Percentiles rank a stretch among this genome's conserved stretches.
Conservation (phyloP, 208 protist species). For the Lotmaria passim region DNA sequence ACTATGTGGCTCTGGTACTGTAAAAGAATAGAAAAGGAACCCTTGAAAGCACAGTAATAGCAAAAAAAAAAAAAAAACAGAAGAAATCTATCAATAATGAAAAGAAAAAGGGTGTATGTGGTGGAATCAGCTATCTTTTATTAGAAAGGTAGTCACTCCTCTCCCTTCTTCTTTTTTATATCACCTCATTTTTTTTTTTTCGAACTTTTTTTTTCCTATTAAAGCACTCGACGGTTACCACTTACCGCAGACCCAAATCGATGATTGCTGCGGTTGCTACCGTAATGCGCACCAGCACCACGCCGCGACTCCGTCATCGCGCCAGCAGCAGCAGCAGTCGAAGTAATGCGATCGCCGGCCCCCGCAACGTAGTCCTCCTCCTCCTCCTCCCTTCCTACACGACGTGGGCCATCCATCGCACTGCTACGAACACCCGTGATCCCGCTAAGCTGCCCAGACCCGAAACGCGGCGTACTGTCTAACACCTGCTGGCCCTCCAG, state of each 20-base stretch:
- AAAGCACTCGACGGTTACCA: neutral
- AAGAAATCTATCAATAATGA: too few species aligned
- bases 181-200: too few species aligned
- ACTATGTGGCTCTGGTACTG: too few species aligned
- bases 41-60: too few species aligned
- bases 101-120: too few species aligned
- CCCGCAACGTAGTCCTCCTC: neutral
- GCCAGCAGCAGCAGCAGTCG: neutral
- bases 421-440: neutral
- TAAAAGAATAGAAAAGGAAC: too few species aligned
- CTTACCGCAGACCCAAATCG: slow-evolving; percentile 6
- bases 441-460: slow-evolving; percentile 2
- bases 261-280: neutral
- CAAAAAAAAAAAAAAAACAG: too few species aligned
- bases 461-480: neutral
- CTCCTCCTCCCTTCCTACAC: too few species aligned
- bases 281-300: neutral
- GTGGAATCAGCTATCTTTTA: too few species aligned
- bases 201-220: too few species aligned
- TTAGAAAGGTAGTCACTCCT: too few species aligned
- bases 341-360: neutral
- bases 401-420: neutral
- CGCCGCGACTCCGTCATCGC: neutral
- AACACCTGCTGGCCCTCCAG: neutral
- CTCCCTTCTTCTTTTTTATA: too few species aligned